Percentiles rank a stretch among this genome's conserved stretches.
phyloP scores from a whole-genome alignment of 306 rosid species.

The Gastrolobium villosum region DNA sequence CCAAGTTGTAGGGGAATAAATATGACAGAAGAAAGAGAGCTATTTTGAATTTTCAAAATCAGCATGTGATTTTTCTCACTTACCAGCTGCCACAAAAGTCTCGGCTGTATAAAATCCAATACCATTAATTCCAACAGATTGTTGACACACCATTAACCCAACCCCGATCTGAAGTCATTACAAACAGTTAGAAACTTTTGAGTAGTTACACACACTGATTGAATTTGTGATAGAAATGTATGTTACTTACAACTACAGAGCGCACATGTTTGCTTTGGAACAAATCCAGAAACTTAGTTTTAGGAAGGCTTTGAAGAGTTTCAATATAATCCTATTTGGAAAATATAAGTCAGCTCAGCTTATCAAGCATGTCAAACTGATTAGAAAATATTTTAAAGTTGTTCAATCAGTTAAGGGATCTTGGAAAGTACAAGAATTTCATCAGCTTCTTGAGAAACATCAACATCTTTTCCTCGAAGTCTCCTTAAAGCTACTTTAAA shows the following conservation, averaged over 20 bases:
- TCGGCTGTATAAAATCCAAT: constrained; percentile 74
- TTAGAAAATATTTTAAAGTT: not conserved
- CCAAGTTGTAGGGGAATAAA: constrained; percentile 16
- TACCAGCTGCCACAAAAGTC: constrained; percentile 80
- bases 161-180: constrained; percentile 71
- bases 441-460: constrained; percentile 71
- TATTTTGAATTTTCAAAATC: constrained; percentile 12
- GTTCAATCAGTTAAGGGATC: constrained; percentile 43
- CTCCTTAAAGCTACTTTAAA: constrained; percentile 68
- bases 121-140: constrained; percentile 82
- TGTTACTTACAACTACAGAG: constrained; percentile 69
- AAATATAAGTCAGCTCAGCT: constrained; percentile 27
- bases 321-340: constrained; percentile 71
- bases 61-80: constrained; percentile 5
- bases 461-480: constrained; percentile 66
- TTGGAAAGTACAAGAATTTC: constrained; percentile 70
- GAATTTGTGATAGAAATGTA: constrained; percentile 29
- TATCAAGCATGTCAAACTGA: constrained; percentile 31
- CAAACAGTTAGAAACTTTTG: constrained; percentile 36
- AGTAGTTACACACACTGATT: not conserved
- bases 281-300: constrained; percentile 66
- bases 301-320: constrained; percentile 66
- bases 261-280: constrained; percentile 69
- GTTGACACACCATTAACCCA: constrained; percentile 85
- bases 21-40: not conserved